These are phyloP conservation scores for Nemophila menziesii DNA, from an alignment of 257 asterid genomes.

Conservation along the genomic window DNA sequence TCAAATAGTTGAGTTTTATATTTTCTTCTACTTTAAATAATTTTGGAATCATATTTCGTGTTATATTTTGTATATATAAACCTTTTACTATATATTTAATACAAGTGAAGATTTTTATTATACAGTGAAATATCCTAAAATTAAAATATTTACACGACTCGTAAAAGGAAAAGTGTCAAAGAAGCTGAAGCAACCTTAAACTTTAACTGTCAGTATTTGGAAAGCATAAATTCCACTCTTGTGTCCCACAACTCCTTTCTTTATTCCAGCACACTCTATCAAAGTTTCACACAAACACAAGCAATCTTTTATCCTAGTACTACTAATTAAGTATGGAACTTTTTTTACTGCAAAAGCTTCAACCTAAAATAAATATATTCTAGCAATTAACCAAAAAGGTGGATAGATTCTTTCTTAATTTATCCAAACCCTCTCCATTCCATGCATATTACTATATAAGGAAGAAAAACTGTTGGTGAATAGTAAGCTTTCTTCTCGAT, in stretches of 20 bases:
- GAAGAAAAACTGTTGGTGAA: background rate
- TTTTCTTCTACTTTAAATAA: too few relatives aligned
- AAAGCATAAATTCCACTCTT: background rate
- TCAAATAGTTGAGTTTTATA: too few relatives aligned
- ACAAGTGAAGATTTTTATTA: background rate
- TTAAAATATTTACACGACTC: too few relatives aligned
- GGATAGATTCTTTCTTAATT: background rate
- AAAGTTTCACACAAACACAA: conserved; percentile 1
- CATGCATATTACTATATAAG: background rate
- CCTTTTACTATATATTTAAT: too few relatives aligned
- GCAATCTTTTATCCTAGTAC: conserved; percentile 3
- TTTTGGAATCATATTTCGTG: too few relatives aligned
- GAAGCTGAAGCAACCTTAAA: too few relatives aligned
- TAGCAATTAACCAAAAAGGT: background rate
- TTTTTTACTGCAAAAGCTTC: background rate
- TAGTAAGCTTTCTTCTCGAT: background rate
- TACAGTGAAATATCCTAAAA: too few relatives aligned
- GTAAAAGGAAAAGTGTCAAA: too few relatives aligned
- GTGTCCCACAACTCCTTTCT: background rate
- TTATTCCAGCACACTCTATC: background rate
- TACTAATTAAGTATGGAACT: background rate
- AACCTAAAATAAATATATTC: background rate
- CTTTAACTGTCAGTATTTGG: too few relatives aligned
- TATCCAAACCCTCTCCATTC: background rate
- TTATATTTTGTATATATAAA: too few relatives aligned